These are phyloP conservation scores for Eragrostis curvula DNA, from an alignment of 176 grass and related monocot species.

Conservation along the genomic window DNA sequence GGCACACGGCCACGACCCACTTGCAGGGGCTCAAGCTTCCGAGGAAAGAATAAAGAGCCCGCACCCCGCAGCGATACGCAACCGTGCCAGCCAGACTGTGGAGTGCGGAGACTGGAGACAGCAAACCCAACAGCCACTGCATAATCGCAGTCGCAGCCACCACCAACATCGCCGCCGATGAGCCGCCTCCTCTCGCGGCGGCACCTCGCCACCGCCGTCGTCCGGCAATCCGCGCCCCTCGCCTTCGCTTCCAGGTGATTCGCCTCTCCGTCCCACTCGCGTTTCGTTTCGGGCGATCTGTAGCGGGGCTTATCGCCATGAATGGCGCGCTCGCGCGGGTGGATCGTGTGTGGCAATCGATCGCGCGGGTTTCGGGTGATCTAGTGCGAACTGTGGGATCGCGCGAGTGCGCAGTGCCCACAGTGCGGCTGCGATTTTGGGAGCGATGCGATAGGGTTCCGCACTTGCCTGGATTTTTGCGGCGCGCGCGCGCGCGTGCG, in stretches of 20 bases:
- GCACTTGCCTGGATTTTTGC: not conserved
- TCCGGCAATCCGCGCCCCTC: conserved; percentile 14
- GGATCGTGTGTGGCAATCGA: not conserved
- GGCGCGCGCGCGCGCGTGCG: not conserved
- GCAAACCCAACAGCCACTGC: conserved; percentile 28
- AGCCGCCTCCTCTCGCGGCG: conserved; percentile 49
- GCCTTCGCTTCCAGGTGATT: conserved; percentile 46
- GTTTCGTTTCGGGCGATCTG: not conserved
- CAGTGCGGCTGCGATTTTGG: not conserved
- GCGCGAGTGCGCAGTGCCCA: not conserved
- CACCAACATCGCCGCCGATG: conserved; percentile 35
- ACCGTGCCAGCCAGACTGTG: not conserved
- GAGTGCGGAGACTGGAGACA: not conserved
- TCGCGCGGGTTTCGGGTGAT: too few relatives aligned
- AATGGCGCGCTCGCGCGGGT: not conserved
- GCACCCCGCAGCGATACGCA: not conserved
- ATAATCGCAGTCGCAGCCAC: not conserved
- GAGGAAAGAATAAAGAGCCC: conserved; percentile 15
- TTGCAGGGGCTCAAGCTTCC: not conserved
- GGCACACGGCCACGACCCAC: not conserved
- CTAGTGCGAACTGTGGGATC: not conserved
- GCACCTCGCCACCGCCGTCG: conserved; percentile 18
- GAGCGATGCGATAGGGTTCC: conserved; percentile 33
- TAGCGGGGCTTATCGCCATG: not conserved
- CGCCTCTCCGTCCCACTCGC: not conserved